Evolutionary conservation across 441 rosid genomes (phyloP).

Genomic region (Corymbia calophylla): DNA sequence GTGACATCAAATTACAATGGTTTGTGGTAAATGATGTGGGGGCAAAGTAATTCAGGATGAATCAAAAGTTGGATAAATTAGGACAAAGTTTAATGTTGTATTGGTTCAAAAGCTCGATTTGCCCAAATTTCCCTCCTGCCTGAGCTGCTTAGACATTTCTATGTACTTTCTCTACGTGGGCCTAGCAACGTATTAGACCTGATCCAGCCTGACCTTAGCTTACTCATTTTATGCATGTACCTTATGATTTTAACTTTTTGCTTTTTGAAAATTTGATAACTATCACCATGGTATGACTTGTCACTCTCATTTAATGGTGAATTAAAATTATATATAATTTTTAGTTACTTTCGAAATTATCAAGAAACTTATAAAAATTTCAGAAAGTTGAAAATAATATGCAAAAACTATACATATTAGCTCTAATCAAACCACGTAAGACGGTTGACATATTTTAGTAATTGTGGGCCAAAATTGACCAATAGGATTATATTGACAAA

Average conservation of each 20-base stretch:
- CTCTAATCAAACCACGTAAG: background rate
- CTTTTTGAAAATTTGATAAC: background rate
- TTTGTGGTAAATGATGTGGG: background rate
- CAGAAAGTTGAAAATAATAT: background rate
- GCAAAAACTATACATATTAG: background rate
- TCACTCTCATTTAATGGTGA: background rate
- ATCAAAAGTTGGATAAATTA: background rate
- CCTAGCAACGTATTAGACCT: background rate
- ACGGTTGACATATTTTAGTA: background rate
- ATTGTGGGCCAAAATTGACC: background rate
- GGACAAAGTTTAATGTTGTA: background rate
- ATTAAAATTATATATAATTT: background rate
- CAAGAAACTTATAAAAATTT: background rate
- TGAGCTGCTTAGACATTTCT: background rate
- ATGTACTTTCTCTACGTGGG: background rate
- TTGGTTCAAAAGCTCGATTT: background rate
- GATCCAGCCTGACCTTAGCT: background rate
- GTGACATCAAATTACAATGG: background rate
- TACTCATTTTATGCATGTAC: background rate
- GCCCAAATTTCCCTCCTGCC: background rate
- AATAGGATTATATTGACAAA: background rate
- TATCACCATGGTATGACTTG: background rate
- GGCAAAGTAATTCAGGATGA: background rate
- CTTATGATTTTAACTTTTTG: background rate
- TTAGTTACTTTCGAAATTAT: background rate